Evolutionary conservation across 2,329 filamentous ascomycete genomes (phyloP), one percentile per base, ranked within the genome.

Genomic region (Orbilia javanica): DNA sequence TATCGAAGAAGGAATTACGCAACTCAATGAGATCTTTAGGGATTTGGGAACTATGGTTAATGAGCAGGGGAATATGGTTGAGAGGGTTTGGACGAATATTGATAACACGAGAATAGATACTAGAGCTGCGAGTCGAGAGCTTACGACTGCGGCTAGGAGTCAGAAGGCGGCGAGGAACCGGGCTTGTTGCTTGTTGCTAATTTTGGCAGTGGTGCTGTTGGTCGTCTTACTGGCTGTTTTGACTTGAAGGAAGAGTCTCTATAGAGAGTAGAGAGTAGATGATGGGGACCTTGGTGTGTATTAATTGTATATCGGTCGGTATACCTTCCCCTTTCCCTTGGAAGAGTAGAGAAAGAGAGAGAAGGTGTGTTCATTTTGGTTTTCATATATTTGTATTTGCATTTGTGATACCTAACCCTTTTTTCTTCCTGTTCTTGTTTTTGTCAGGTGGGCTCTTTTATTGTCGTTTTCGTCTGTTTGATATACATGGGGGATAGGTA

Each of bases 11-110:
- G 94, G 93, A 69, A 96, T 99, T 5, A 92, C 92, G 69, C 96
- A 99, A 82, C 86, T 99, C 79, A 99, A 99, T 82, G 96, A 98
- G 83, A 88, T 99, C 50, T 99, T 99, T 87, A 89, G 94, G 79
- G 95, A 99, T 86, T 94, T 99, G n/a, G 96, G 95, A 55, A 94
- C 97, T 84, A 97, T 99, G 84, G 94, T 99, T 63, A 90, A 90
- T 79, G 95, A 98, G 85, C 96, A 99, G 85, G 96, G 96, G 63
- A 92, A 93, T 81, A 90, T 93, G 84, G 87, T 99, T 31, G 92
- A 95, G 82, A 92, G 92, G 18, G 97, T 99, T 82, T 90, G 90
- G 79, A 91, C 93, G 81, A 97, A 97, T 81, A 93, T 98, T 5
- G 90, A 96, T 84, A 91, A 90, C 79, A 92, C 94, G 53, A 89